Base-by-base conservation (phyloP, 345 rosid species). In the Crucihimalaya himalaica region DNA sequence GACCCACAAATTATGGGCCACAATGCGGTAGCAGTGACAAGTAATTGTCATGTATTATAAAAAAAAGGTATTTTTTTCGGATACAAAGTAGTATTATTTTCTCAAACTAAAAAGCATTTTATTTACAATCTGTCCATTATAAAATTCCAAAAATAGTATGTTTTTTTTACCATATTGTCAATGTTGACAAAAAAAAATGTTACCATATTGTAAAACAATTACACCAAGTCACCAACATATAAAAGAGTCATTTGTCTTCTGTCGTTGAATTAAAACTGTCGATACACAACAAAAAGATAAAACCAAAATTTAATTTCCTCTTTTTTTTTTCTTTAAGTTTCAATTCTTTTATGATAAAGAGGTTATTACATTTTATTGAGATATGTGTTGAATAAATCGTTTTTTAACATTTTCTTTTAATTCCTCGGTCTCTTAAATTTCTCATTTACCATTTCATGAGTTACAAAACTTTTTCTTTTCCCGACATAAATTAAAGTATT, bases 401-500 rank as follows among this genome's bases (percentile, higher is more conserved):
- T 61, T 48, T 45, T 64, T 9, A 39, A 61, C 74, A 12, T 46
- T 57, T 70, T 25, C 51, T 28, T 15, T 32, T 46, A 29, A 43
- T 15, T 43, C 47, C 2, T 43, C 8, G 47, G 18, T 43, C 6
- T 15, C 47, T 34, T 59, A 31, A 70, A 70, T 15, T 70, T 58
- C 23, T 19, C 45, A 43, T 8, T 8, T 57, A 20, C 64, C 47
- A 29, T 15, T 14, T 53, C 14, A 2, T n/a, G 13, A 53, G 20
- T 28, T 55, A 45, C 46, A 10, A 8, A 35, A 6, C 4, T 46
- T 51, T 66, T 13, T 32, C 11, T 48, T 16, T 61, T 61, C 61
- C 70, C 70, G 72, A 69, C 76, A 20, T 52, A 67, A 60, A 2
- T 57, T 16, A 45, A 8, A 28, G 16, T 12, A 31, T 80, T 84